A percentile compares a stretch with the other conserved stretches of the same genome.
Evolutionary conservation across 352 stramenopile species (phyloP).

Genomic region (Peronospora belbahrii): DNA sequence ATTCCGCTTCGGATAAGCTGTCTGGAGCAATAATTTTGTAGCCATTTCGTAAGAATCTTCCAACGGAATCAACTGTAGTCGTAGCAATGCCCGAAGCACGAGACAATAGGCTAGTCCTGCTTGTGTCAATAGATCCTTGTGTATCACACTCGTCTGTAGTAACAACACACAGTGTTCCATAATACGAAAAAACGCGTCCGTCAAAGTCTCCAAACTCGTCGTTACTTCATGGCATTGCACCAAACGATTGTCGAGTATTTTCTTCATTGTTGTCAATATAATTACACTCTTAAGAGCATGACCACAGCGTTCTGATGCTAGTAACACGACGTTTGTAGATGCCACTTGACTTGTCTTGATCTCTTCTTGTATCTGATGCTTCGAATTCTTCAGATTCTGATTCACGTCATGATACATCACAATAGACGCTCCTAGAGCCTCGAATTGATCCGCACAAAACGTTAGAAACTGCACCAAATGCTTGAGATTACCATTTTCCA

Average conservation of each 20-base stretch:
- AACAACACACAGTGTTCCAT: slow-evolving; percentile 52
- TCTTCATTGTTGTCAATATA: slow-evolving; percentile 53
- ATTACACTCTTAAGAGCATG: slow-evolving; percentile 68
- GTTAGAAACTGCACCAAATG: slow-evolving; percentile 39
- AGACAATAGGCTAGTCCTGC: slow-evolving; percentile 62
- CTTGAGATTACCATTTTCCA: slow-evolving; percentile 6
- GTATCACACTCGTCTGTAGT: slow-evolving; percentile 58
- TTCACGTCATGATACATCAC: slow-evolving; percentile 29
- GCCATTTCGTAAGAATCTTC: neutral
- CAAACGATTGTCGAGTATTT: slow-evolving; percentile 37
- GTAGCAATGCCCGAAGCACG: slow-evolving; percentile 47
- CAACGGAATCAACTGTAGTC: slow-evolving; percentile 7
- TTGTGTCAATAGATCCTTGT: slow-evolving; percentile 76
- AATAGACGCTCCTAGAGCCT: slow-evolving; percentile 45
- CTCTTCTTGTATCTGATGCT: slow-evolving; percentile 7
- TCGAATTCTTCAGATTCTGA: no score
- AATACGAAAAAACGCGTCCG: slow-evolving; percentile 32
- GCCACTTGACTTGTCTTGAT: slow-evolving; percentile 5
- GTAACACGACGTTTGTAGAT: slow-evolving; percentile 61
- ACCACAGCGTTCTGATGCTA: slow-evolving; percentile 64
- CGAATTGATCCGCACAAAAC: slow-evolving; percentile 49
- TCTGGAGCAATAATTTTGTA: slow-evolving; percentile 32
- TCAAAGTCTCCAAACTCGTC: slow-evolving; percentile 8
- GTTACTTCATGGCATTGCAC: slow-evolving; percentile 7
- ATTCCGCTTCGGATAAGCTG: slow-evolving; percentile 31